phyloP scores from a whole-genome alignment of 192 early-diverging fungal species.

The Mortierella claussenii region DNA sequence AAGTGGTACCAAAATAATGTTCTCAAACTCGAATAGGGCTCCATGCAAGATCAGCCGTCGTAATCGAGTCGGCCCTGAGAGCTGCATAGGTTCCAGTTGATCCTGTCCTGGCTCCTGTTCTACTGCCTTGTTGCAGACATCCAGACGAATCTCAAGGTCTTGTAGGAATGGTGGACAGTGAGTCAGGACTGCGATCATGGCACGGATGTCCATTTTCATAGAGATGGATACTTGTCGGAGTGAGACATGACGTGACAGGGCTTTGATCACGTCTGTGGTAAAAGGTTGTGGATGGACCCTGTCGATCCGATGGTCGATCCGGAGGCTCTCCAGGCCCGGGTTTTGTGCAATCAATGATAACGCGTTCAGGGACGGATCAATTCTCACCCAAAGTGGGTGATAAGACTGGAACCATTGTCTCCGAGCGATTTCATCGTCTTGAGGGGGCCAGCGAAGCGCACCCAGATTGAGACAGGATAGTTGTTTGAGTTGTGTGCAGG shows the following conservation, averaged over 20 bases:
- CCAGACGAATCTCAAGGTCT: neutral
- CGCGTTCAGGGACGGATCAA: conserved; percentile 1
- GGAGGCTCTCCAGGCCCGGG: neutral
- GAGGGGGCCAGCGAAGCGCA: neutral
- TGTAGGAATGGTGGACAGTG: neutral
- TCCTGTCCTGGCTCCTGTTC: neutral
- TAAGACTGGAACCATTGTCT: neutral
- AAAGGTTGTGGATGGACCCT: conserved; percentile 1
- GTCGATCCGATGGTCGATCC: neutral
- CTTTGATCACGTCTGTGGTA: neutral
- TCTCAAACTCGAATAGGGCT: neutral
- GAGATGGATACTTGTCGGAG: neutral
- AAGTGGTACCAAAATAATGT: neutral
- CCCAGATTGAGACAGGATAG: neutral
- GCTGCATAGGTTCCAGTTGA: neutral
- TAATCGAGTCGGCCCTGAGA: neutral
- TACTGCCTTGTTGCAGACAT: neutral
- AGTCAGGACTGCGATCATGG: neutral
- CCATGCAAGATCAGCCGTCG: neutral
- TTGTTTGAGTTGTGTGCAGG: neutral
- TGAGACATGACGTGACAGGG: neutral
- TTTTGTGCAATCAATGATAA: neutral
- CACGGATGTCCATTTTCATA: neutral
- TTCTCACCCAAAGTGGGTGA: neutral
- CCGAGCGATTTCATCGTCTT: neutral